Evolutionary conservation across 306 rosid species (phyloP).

Genomic region (Cucumis sativus): Cucumber_9930_V3 NC_026657.2:38918501-38919000

Average conservation of each 20-base stretch:
- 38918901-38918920: constrained; percentile 99
- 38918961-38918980: background rate
- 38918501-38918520: background rate
- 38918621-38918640: constrained; percentile 68
- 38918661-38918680: constrained; percentile 92
- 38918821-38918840: constrained; percentile 47
- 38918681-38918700: constrained; percentile 71
- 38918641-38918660: constrained; percentile 92
- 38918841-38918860: constrained; percentile 35
- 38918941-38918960: background rate
- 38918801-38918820: constrained; percentile 50
- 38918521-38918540: constrained; percentile 13
- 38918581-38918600: constrained; percentile 86
- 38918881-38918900: constrained; percentile 93
- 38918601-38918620: constrained; percentile 82
- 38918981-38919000: background rate
- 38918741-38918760: constrained; percentile 42
- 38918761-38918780: constrained; percentile 32
- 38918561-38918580: constrained; percentile 95
- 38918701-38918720: constrained; percentile 50
- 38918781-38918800: constrained; percentile 34
- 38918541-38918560: constrained; percentile 43
- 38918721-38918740: constrained; percentile 44
- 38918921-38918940: constrained; percentile 56
- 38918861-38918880: constrained; percentile 86